A percentile compares a stretch with the other conserved stretches of the same genome.
phyloP scores from a whole-genome alignment of 192 early-diverging fungal species.

The Gamsiella multidivaricata region DNA sequence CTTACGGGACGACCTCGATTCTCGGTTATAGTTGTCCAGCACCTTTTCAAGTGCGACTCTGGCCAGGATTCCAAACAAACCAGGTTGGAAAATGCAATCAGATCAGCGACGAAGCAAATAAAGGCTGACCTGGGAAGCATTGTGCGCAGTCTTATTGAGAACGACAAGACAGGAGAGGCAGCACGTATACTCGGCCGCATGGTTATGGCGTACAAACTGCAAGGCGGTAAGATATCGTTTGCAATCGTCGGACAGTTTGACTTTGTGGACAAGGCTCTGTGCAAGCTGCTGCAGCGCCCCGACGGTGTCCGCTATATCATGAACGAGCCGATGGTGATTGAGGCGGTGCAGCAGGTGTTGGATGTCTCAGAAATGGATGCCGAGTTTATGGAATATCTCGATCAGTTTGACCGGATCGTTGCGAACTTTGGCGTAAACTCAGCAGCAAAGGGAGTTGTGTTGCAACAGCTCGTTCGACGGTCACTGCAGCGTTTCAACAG shows the following conservation, averaged over 20 bases:
- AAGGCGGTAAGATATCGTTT: neutral
- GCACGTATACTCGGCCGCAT: no score
- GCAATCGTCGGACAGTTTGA: no score
- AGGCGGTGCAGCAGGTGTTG: slow-evolving; percentile 25
- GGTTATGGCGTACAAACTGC: neutral
- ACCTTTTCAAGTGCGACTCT: no score
- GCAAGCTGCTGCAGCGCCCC: neutral
- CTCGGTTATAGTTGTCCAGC: no score
- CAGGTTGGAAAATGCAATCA: no score
- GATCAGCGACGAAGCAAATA: no score
- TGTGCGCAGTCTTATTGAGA: no score
- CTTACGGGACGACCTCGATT: no score
- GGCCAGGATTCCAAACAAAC: no score
- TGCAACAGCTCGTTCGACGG: slow-evolving; percentile 29
- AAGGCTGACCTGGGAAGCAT: no score
- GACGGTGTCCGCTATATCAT: slow-evolving; percentile 22
- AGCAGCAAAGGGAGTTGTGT: slow-evolving; percentile 18
- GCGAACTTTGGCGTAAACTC: slow-evolving; percentile 12
- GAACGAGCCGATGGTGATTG: slow-evolving; percentile 32
- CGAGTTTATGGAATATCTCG: slow-evolving; percentile 11
- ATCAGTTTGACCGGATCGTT: slow-evolving; percentile 19
- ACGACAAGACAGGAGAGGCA: neutral
- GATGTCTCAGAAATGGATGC: slow-evolving; percentile 3
- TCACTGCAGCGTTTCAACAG: slow-evolving; percentile 35
- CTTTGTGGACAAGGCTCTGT: no score